Conservation (phyloP, 164 flowering plant species). For the Stephania yunnanensis region DNA sequence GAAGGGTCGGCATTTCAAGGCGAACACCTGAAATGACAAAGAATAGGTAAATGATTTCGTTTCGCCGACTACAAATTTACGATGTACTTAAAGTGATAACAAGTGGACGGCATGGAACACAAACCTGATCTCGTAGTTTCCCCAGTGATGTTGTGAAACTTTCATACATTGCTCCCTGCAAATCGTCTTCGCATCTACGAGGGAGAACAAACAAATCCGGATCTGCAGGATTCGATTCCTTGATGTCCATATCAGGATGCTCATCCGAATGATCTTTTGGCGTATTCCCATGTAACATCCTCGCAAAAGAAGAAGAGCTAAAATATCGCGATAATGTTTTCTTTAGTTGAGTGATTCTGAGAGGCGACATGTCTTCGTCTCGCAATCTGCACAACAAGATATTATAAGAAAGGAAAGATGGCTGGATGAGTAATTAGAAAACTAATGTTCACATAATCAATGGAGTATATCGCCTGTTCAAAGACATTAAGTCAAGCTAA, state of each 20-base stretch:
- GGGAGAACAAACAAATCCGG: constrained; percentile 50
- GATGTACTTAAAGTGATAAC: neutral
- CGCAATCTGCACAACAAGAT: constrained; percentile 37
- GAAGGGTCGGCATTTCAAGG: constrained; percentile 58
- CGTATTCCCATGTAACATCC: constrained; percentile 20
- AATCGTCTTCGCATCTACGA: constrained; percentile 43
- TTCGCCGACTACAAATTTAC: neutral
- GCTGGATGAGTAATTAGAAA: neutral
- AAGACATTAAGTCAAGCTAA: neutral
- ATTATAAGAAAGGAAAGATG: constrained; percentile 1
- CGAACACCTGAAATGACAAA: constrained; percentile 44
- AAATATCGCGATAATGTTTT: constrained; percentile 55
- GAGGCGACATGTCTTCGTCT: constrained; percentile 42
- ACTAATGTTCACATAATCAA: neutral
- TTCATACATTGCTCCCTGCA: constrained; percentile 34
- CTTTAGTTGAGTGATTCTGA: constrained; percentile 28
- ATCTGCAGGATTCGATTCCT: constrained; percentile 19
- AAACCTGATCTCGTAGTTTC: constrained; percentile 72
- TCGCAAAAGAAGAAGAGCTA: constrained; percentile 45
- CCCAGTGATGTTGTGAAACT: constrained; percentile 44
- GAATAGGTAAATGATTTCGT: neutral
- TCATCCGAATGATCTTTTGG: constrained; percentile 14
- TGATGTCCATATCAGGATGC: constrained; percentile 9
- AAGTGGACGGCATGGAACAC: constrained; percentile 15
- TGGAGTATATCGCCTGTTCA: neutral